Percentiles rank a stretch among this genome's conserved stretches.
Evolutionary conservation across 805 yeast genomes (phyloP).

Genomic region (Cyberlindnera mrakii): DNA sequence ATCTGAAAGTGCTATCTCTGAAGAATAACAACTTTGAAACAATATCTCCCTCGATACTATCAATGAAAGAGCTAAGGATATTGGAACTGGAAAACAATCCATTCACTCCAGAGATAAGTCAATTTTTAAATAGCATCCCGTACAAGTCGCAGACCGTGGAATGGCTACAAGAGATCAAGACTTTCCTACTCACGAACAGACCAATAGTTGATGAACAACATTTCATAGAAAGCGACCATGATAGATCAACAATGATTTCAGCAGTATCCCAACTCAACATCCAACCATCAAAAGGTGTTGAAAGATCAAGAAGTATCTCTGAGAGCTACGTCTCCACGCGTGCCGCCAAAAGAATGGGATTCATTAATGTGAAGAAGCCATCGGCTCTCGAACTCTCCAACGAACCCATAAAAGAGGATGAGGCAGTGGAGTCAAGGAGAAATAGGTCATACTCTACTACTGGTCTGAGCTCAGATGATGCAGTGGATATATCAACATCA

Average conservation of each 20-base stretch:
- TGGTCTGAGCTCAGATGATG: constrained; percentile 3
- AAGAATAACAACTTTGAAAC: constrained; percentile 51
- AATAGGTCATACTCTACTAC: constrained; percentile 20
- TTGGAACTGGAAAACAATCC: constrained; percentile 64
- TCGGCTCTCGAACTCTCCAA: constrained; percentile 18
- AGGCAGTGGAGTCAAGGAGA: constrained; percentile 10
- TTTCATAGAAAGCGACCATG: background rate
- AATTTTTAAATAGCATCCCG: constrained; percentile 31
- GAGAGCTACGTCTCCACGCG: constrained; percentile 47
- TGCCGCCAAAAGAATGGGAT: constrained; percentile 73
- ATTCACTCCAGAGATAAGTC: constrained; percentile 40
- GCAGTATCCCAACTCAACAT: background rate
- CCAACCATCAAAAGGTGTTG: constrained; percentile 5
- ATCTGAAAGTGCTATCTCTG: constrained; percentile 53
- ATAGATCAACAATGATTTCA: background rate
- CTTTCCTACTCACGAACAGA: constrained; percentile 3
- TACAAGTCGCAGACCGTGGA: constrained; percentile 34
- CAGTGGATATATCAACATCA: background rate
- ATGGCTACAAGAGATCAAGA: constrained; percentile 29
- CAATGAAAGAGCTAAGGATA: constrained; percentile 45
- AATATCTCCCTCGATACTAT: constrained; percentile 47
- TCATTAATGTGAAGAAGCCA: constrained; percentile 41
- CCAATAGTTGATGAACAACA: constrained; percentile 2
- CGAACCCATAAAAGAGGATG: constrained; percentile 23
- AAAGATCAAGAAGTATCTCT: constrained; percentile 31